Evolutionary conservation across 176 grass and related monocot species (phyloP), one percentile per base, ranked within the genome.

Genomic region (Phragmites australis): DNA sequence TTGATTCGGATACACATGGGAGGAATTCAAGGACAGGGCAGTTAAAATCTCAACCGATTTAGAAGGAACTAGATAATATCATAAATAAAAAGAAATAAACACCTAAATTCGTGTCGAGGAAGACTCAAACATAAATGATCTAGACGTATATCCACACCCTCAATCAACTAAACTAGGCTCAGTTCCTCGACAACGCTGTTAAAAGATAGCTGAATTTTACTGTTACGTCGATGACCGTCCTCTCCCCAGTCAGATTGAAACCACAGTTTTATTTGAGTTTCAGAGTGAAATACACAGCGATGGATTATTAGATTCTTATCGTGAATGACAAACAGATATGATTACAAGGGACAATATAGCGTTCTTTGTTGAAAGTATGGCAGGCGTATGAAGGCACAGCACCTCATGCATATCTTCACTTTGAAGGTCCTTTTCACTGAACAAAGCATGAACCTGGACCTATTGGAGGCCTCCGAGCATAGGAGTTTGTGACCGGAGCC

Each of bases 381-480:
- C 53, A 64, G 41, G 51, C 57, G 81, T 75, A 52, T 48, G 44
- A 49, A 83, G 41, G 81, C 46, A 10, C 34, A 82, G 44, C 32
- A 52, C 45, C 67, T 75, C 42, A 32, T 54, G 63, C 41, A 55
- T 75, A 29, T 73, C 61, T 81, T 43, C 27, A 2, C 71, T 47
- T 25, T 21, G 68, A 18, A 31, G 41, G 9, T 11, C 16, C 17
- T 51, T 58, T 40, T 87, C 80, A 95, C 61, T 99, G 90, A 22
- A 74, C 68, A 68, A 89, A 99, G 81, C 96, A 99, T 43, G 96
- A 99, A 48, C 81, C 88, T 40, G 90, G 84, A 52, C 92, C 88
- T 0, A 80, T 76, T 4, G 92, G 92, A 19, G 96, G 86, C 23
- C 42, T 79, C 6, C 96, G 54, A 62, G 96, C 92, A 70, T 91